These are phyloP conservation scores for Lindgomyces ingoldianus DNA, from an alignment of 495 filamentous ascomycete species.

Conservation along the genomic window DNA sequence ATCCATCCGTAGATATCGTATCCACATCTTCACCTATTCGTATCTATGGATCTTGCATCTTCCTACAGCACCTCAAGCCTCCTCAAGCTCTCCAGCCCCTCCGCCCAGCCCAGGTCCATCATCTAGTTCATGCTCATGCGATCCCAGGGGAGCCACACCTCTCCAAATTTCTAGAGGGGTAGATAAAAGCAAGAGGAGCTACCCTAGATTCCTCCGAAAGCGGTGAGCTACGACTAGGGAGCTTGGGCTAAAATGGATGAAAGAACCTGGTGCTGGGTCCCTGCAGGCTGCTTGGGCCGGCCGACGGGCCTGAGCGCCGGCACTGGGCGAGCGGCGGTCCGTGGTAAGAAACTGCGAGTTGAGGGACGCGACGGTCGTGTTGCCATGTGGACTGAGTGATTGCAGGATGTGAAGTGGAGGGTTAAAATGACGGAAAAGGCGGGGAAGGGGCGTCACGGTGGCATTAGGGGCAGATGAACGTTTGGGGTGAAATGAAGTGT, in stretches of 20 bases:
- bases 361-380: neutral
- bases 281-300: neutral
- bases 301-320: conserved; percentile 27
- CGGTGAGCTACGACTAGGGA: no score
- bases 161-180: no score
- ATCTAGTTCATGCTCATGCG: neutral
- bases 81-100: no score
- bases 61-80: no score
- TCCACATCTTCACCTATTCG: no score
- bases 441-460: neutral
- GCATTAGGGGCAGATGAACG: neutral
- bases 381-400: conserved; percentile 10
- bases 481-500: no score
- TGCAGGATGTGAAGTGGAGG: neutral
- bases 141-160: neutral
- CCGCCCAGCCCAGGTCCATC: no score
- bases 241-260: neutral
- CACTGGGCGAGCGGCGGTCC: conserved; percentile 15
- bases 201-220: neutral
- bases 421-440: neutral
- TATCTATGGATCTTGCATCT: no score
- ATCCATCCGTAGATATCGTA: no score
- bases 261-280: conserved; percentile 5
- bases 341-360: conserved; percentile 2
- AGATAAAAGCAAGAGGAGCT: no score